Base-by-base conservation (phyloP, 2,329 filamentous ascomycete species). In the Sclerotinia trifoliorum region DNA sequence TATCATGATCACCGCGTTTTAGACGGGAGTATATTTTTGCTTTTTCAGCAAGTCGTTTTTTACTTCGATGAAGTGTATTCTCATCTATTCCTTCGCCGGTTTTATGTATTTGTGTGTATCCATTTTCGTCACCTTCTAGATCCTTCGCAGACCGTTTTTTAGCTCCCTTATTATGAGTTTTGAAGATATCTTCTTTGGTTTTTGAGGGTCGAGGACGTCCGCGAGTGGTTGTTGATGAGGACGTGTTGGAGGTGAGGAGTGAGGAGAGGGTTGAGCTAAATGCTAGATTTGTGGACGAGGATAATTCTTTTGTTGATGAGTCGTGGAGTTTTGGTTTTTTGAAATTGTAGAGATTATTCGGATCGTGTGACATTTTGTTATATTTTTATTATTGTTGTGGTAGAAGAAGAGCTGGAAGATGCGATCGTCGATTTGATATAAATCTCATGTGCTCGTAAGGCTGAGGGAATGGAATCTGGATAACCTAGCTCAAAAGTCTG, bases 251-350 rank as follows among this genome's bases (percentile, higher is more conserved):
- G 66, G 89, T 83, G 80, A 97, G 92, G 67, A 97, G 87, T 57
- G 89, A 91, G 74, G 91, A 90, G 71, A 98, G 87, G 72, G 95
- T 91, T 15, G 92, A 92, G n/a, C 91, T 88, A 81, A 99, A 98
- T 77, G 93, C 88, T 66, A 97, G 86, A 56, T 88, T 90, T 63
- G 87, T 88, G 24, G 88, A 90, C 24, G 93, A 86, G 24, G 88
- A 87, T 68, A 92, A 86, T 75, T 90, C 88, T 76, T 88, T 89
- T 72, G 86, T 84, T 74, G 81, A 77, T 52, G 88, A 88, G 21
- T 42, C 48, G 19, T 68, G 66, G 13, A 68, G 66, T 79, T 93
- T 94, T 15, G 86, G 82, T 49, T 88, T 86, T 66, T 87, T 86
- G 65, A 90, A 85, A 76, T 93, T 93, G 79, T 97, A 97, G 19